Percentiles rank a stretch among this genome's conserved stretches.
Conservation (phyloP, 2,329 filamentous ascomycete species). For the Ustulina deusta region DNA sequence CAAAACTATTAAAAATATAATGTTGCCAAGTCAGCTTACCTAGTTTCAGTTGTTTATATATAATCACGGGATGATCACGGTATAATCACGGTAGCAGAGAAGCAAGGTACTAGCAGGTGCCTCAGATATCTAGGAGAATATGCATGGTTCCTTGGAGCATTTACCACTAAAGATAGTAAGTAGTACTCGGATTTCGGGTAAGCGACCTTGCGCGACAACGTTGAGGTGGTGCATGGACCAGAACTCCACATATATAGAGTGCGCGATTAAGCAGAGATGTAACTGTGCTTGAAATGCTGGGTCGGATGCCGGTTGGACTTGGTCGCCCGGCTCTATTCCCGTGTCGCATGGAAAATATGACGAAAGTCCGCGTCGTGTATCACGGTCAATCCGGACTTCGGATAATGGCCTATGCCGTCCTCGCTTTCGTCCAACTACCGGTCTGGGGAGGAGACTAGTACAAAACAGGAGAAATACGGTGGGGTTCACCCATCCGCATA, state of each 20-base stretch:
- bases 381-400: background rate
- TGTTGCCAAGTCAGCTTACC: background rate
- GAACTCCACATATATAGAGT: constrained; percentile 2
- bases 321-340: too few relatives aligned
- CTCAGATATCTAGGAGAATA: background rate
- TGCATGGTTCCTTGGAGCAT: background rate
- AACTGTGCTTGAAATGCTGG: background rate
- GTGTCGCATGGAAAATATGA: too few relatives aligned
- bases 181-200: constrained; percentile 4
- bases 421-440: constrained; percentile 18
- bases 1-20: too few relatives aligned
- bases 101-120: too few relatives aligned
- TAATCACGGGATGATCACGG: background rate
- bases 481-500: constrained; percentile 4
- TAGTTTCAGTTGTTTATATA: background rate
- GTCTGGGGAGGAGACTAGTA: background rate
- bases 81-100: too few relatives aligned
- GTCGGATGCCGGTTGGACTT: too few relatives aligned
- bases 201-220: background rate
- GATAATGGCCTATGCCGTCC: constrained; percentile 2
- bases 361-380: too few relatives aligned
- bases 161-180: background rate
- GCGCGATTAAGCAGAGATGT: background rate
- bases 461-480: background rate
- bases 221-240: background rate